Percentiles rank a stretch among this genome's conserved stretches.
Evolutionary conservation across 352 stramenopile species (phyloP).

Genomic region (Plasmopara viticola): DNA sequence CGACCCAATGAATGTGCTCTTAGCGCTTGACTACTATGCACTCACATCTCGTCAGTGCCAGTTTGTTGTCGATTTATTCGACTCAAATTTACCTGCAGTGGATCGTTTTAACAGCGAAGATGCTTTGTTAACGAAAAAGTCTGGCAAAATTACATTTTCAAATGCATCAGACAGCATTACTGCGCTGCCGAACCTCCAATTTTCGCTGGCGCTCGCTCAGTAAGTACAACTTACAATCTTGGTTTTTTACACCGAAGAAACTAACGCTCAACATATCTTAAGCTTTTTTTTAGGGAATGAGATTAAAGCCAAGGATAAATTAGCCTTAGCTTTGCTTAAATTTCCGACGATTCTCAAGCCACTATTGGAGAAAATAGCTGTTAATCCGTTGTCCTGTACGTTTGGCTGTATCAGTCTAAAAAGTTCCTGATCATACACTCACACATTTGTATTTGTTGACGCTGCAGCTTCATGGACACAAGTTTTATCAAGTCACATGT

Average conservation of each 20-base stretch:
- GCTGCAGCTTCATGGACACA: conserved; percentile 57
- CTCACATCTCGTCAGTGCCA: conserved; percentile 72
- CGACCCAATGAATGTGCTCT: conserved; percentile 74
- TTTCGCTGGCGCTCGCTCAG: conserved; percentile 70
- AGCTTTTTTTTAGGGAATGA: conserved; percentile 67
- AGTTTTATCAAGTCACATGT: conserved; percentile 65
- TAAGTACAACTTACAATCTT: conserved; percentile 19
- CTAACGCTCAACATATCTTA: background rate
- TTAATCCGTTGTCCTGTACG: conserved; percentile 50
- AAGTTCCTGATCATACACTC: too few relatives aligned
- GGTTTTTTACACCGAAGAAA: background rate
- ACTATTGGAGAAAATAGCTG: conserved; percentile 69
- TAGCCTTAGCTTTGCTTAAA: conserved; percentile 52
- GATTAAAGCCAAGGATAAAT: conserved; percentile 46
- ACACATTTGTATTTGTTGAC: background rate
- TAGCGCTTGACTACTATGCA: conserved; percentile 82
- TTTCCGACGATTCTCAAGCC: conserved; percentile 70
- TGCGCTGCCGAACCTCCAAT: conserved; percentile 63
- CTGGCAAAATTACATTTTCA: too few relatives aligned
- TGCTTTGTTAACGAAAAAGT: background rate
- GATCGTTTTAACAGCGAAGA: conserved; percentile 33
- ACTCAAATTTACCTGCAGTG: conserved; percentile 51
- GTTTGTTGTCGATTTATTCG: conserved; percentile 63
- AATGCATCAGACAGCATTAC: conserved; percentile 27
- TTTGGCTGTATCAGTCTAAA: too few relatives aligned